Base-by-base conservation (phyloP, 225 moss, liverwort and hornwort genomes). In the Climacium dendroides region DNA sequence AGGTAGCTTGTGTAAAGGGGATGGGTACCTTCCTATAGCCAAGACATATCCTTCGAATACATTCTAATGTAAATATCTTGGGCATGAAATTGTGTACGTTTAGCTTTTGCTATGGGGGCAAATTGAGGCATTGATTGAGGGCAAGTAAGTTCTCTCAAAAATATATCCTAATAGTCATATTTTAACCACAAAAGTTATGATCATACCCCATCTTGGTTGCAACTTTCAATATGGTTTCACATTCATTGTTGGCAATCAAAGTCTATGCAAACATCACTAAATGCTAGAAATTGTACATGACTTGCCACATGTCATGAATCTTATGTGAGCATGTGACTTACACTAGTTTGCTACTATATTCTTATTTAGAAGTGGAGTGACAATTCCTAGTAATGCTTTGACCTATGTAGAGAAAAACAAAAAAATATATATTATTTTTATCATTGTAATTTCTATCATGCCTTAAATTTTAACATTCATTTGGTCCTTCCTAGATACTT, bases 381-480 rank as follows among this genome's bases (percentile, higher is more conserved):
- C 13, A 75, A 35, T 52, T 0, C 13, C 20, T 50, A 34, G 34
- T 20, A 35, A 34, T 22, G 18, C 29, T 73, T 29, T 47, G 22
- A 14, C 23, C 14, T 14, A 35, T 7, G 1, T 14, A 32, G 12
- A 74, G 3, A 12, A 5, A n/a, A n/a, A n/a, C n/a, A 71, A 71
- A 41, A 39, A 30, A 30, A 0, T 19, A 47, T 8, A 47, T 8
- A 47, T 8, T 47, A 8, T 5, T 75, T 75, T 50, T 1, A 34
- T 52, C 0, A 8, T 2, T 34, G 9, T 13, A 50, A 0, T 50
- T 50, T 74, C 5, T 50, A 34, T 22, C 0, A 50, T 0, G 32
- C 13, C 2, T 50, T 12, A 32, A 74, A n/a, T n/a, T 74, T 32
- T 32, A 19, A 19, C 4, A 3, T 20, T 4, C 32, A 50, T 50